Conservation (phyloP, 1,139 yeast species). For the Taphrina wiesneri region DNA sequence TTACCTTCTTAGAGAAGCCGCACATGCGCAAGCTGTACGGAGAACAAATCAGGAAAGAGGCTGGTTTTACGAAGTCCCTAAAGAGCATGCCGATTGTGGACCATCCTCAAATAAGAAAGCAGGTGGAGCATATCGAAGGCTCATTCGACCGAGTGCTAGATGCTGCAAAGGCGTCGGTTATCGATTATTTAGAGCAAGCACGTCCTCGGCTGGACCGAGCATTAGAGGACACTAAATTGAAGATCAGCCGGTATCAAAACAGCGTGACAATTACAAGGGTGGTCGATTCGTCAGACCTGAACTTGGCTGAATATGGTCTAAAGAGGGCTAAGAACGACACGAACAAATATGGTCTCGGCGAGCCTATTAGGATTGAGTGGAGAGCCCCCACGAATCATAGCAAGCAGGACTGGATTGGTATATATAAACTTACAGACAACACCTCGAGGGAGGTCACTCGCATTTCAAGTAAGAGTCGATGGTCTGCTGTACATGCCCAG, state of each 20-base stretch:
- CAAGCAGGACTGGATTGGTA: conserved; percentile 72
- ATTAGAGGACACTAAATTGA: conserved; percentile 10
- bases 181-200: background rate
- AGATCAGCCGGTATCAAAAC: conserved; percentile 13
- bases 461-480: conserved; percentile 67
- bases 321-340: background rate
- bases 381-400: conserved; percentile 54
- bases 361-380: conserved; percentile 61
- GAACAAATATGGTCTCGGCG: conserved; percentile 50
- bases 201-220: conserved; percentile 25
- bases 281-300: background rate
- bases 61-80: conserved; percentile 69
- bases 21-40: conserved; percentile 83
- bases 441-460: conserved; percentile 61
- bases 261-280: conserved; percentile 18
- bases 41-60: conserved; percentile 51
- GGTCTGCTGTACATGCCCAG: conserved; percentile 58
- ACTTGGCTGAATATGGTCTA: background rate
- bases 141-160: conserved; percentile 21
- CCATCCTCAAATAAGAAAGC: conserved; percentile 15
- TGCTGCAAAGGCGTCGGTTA: background rate
- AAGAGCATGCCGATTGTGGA: conserved; percentile 44
- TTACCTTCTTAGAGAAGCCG: conserved; percentile 73
- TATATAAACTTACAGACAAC: conserved; percentile 67
- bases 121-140: conserved; percentile 20